These are phyloP conservation scores for Neofusicoccum ribis DNA, from an alignment of 2,329 filamentous ascomycete species.

Conservation along the genomic window DNA sequence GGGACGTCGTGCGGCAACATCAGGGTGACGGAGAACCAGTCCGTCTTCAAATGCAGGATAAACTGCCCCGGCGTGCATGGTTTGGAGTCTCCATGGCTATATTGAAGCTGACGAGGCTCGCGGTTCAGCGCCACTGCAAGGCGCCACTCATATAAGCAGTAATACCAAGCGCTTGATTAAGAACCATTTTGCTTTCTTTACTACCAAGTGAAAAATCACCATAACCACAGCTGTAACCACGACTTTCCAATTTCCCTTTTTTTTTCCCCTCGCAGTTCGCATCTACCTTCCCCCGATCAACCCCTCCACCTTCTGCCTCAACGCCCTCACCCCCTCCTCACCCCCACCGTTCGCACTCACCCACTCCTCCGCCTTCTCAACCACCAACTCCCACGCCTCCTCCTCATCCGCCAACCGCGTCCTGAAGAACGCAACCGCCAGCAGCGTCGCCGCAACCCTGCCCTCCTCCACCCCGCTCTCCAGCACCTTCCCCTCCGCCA, in stretches of 20 bases:
- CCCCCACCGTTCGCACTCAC: conserved; percentile 34
- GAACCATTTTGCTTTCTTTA: too few relatives aligned
- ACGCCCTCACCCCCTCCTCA: background rate
- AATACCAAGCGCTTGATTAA: too few relatives aligned
- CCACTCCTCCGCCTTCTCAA: conserved; percentile 60
- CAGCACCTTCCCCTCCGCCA: conserved; percentile 18
- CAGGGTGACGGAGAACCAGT: background rate
- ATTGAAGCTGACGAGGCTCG: background rate
- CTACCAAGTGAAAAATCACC: too few relatives aligned
- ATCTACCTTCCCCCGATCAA: background rate
- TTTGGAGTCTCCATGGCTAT: background rate
- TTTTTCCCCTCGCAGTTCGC: background rate
- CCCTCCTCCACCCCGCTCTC: conserved; percentile 19
- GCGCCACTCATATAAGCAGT: too few relatives aligned
- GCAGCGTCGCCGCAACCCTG: conserved; percentile 36
- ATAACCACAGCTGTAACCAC: background rate
- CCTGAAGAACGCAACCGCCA: conserved; percentile 55
- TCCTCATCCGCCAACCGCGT: conserved; percentile 44
- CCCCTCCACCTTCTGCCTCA: conserved; percentile 2
- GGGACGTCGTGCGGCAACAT: background rate
- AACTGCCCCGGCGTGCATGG: background rate
- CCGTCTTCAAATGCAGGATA: background rate
- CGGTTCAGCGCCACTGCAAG: too few relatives aligned
- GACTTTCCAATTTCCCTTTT: background rate
- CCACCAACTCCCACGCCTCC: conserved; percentile 66